Base-by-base conservation (phyloP, 768 basidiomycete species). In the Fibroporia radiculosa region DNA sequence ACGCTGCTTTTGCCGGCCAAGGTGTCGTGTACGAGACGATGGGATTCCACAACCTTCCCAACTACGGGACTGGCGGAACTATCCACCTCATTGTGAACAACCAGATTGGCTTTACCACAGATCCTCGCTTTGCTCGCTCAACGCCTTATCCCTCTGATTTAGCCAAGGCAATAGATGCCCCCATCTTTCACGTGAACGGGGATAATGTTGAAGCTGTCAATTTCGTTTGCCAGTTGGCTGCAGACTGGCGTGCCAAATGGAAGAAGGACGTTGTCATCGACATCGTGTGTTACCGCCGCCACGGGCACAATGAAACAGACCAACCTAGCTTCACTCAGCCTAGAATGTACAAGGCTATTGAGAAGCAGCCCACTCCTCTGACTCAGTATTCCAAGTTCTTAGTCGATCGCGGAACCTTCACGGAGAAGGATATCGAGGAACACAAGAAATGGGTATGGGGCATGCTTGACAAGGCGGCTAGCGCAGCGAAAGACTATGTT, bases 381-480 rank as follows among this genome's bases (percentile, higher is more conserved):
- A 85, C 89, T 6, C 78, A 91, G 62, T 99, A 99, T 70, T 79
- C 88, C 50, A 89, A 93, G 60, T 85, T 87, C 70, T 72, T 99
- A 40, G 77, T 89, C 56, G 82, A 82, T 42, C 89, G 96, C 45
- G 84, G 85, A 22, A 92, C 93, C 1, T 99, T 99, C 64, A 93
- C 92, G 25, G 85, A 91, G 64, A 82, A 85, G 66, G 93, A 98
- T 58, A 90, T 97, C 42, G 93, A 95, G 61, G 93, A 97, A 60
- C 96, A 98, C 73, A 92, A 91, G 74, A 88, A 85, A 56, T 99
- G 96, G 96, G 96, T 99, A 3, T 96, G 92, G 93, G 91, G 92
- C 26, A 95, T 93, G 89, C 73, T 99, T 46, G 96, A 99, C 67
- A 93, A 84, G 66, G 92, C 96, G 6, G 81, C 87, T n/a, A 80